phyloP scores from a whole-genome alignment of 495 filamentous ascomycete species.

The Lasiosphaeriaceae sp. region DNA sequence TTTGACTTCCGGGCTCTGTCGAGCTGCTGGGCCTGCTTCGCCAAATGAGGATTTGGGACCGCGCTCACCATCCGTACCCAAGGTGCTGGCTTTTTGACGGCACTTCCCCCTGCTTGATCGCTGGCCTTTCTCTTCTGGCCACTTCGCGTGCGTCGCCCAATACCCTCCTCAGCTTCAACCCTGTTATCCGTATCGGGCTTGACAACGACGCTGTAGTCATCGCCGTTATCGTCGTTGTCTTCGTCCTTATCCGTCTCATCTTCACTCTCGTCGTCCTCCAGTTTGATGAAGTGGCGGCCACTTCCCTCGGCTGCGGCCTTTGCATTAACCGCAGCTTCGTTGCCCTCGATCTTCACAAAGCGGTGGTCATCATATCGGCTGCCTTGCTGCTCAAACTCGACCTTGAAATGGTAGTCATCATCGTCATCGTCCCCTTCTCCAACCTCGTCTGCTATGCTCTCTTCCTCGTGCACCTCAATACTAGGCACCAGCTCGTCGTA shows the following conservation, averaged over 20 bases:
- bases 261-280: too few relatives aligned
- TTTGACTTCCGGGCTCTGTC: background rate
- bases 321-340: too few relatives aligned
- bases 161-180: too few relatives aligned
- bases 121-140: background rate
- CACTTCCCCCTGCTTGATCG: background rate
- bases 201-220: too few relatives aligned
- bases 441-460: background rate
- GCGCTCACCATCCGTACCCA: background rate
- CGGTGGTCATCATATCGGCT: background rate
- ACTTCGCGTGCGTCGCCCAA: too few relatives aligned
- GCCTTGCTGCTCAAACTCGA: background rate
- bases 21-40: background rate
- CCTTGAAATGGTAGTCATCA: background rate
- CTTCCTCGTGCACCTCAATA: background rate
- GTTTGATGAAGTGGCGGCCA: too few relatives aligned
- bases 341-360: background rate
- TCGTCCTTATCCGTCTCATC: too few relatives aligned
- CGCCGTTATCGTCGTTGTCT: too few relatives aligned
- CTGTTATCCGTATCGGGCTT: background rate
- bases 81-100: background rate
- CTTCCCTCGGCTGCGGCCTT: too few relatives aligned
- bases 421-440: background rate
- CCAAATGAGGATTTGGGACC: background rate
- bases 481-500: background rate